These are phyloP conservation scores for Mikania micrantha DNA, from an alignment of 129 eudicot species.

Conservation along the genomic window DNA sequence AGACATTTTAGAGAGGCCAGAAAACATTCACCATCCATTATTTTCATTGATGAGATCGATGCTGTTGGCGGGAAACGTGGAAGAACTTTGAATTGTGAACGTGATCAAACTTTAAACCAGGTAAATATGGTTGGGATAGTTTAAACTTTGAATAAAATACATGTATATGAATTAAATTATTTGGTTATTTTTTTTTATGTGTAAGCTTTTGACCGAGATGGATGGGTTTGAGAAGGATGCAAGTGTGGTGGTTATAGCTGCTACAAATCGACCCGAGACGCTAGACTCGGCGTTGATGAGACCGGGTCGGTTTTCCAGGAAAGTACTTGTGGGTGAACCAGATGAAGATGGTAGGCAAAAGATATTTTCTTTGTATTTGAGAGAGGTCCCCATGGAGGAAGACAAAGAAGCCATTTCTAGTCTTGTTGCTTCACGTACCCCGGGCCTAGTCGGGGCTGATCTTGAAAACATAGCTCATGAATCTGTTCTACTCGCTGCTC, in stretches of 20 bases:
- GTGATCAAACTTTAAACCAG: constrained; percentile 58
- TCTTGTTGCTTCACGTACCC: constrained; percentile 40
- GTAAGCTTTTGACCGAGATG: constrained; percentile 54
- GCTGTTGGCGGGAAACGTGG: constrained; percentile 61
- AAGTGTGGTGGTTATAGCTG: constrained; percentile 48
- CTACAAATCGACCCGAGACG: constrained; percentile 49
- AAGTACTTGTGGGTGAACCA: constrained; percentile 44
- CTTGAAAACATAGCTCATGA: constrained; percentile 53
- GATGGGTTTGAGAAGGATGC: constrained; percentile 51
- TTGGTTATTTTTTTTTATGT: not conserved
- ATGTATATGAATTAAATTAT: not conserved
- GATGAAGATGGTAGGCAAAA: constrained; percentile 44
- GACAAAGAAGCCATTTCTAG: constrained; percentile 33
- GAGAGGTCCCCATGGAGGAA: constrained; percentile 42
- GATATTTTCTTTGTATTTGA: constrained; percentile 36
- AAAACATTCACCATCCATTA: constrained; percentile 43
- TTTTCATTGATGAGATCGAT: constrained; percentile 50
- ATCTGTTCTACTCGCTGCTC: constrained; percentile 53
- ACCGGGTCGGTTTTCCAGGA: constrained; percentile 54
- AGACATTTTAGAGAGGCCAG: constrained; percentile 39
- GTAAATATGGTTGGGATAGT: constrained; percentile 6
- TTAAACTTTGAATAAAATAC: too few species aligned
- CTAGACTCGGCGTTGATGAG: constrained; percentile 44
- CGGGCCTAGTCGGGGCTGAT: constrained; percentile 54
- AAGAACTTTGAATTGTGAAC: constrained; percentile 56